These are phyloP conservation scores for Colletotrichum magnum DNA, from an alignment of 2,329 filamentous ascomycete genomes.

Conservation along the genomic window DNA sequence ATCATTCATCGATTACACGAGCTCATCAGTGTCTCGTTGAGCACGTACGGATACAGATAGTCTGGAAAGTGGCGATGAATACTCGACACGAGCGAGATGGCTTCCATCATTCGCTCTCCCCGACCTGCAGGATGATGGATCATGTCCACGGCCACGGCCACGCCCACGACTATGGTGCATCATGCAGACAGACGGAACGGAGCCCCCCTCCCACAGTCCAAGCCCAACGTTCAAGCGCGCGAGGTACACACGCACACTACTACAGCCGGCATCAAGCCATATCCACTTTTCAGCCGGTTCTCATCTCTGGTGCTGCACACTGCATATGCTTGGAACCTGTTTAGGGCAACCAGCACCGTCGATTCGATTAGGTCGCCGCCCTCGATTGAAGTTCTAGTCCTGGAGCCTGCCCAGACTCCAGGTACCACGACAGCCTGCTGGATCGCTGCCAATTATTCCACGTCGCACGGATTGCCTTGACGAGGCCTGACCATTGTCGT, in stretches of 20 bases:
- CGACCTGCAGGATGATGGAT: slow-evolving; percentile 28
- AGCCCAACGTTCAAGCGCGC: slow-evolving; percentile 38
- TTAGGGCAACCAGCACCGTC: slow-evolving; percentile 32
- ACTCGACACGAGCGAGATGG: slow-evolving; percentile 3
- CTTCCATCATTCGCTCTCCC: slow-evolving; percentile 18
- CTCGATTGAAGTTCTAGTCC: not conserved
- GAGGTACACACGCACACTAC: slow-evolving; percentile 2
- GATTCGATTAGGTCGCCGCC: slow-evolving; percentile 26
- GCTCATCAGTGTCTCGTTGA: slow-evolving; percentile 11
- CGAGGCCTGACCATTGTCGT: slow-evolving; percentile 27
- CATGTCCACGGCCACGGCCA: slow-evolving; percentile 19
- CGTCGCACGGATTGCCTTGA: slow-evolving; percentile 36
- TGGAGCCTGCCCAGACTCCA: no score
- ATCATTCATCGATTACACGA: not conserved
- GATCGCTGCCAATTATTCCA: slow-evolving; percentile 9
- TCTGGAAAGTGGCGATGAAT: slow-evolving; percentile 17
- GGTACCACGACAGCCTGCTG: slow-evolving; percentile 30
- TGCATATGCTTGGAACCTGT: slow-evolving; percentile 39
- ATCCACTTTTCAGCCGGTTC: slow-evolving; percentile 37
- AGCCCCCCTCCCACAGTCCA: slow-evolving; percentile 24
- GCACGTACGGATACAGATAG: not conserved
- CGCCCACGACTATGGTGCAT: slow-evolving; percentile 23
- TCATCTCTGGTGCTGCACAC: slow-evolving; percentile 25
- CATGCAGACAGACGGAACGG: slow-evolving; percentile 34
- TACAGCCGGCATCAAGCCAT: slow-evolving; percentile 30